These are phyloP conservation scores for Exidia glandulosa DNA, from an alignment of 768 basidiomycete genomes.

Conservation along the genomic window DNA sequence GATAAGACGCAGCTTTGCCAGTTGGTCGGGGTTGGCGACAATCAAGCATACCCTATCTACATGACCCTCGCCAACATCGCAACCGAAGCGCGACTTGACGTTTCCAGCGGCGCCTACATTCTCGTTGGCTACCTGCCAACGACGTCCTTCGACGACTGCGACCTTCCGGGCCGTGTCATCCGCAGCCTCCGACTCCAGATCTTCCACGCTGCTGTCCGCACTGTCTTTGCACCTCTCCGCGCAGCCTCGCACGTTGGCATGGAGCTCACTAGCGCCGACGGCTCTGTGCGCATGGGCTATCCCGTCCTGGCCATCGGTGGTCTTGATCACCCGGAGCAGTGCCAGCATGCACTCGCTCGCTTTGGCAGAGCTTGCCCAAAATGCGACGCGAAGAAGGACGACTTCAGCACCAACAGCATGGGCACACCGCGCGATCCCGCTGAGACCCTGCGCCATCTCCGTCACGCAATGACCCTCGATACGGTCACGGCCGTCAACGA, in stretches of 20 bases:
- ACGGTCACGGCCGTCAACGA: not conserved
- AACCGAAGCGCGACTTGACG: not conserved
- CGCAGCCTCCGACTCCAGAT: not conserved
- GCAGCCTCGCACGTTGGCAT: not conserved
- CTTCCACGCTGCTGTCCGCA: not conserved
- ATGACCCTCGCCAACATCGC: slow-evolving; percentile 8
- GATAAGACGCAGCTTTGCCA: not conserved
- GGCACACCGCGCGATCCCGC: not conserved
- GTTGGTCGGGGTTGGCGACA: not conserved
- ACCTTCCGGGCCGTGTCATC: not conserved
- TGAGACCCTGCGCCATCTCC: not conserved
- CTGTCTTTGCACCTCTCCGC: not conserved
- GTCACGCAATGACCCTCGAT: not conserved
- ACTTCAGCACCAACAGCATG: not conserved
- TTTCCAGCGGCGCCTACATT: not conserved
- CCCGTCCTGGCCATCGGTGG: not conserved
- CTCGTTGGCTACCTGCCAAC: not conserved
- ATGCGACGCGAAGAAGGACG: not conserved
- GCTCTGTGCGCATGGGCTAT: not conserved
- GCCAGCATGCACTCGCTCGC: not conserved
- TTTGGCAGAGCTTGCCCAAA: not conserved
- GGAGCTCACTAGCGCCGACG: not conserved
- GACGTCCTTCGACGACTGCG: not conserved
- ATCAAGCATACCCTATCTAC: slow-evolving; percentile 11
- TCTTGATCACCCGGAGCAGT: not conserved